Conservation (phyloP, 345 rosid genomes). For the Pelargonium nanum region DNA sequence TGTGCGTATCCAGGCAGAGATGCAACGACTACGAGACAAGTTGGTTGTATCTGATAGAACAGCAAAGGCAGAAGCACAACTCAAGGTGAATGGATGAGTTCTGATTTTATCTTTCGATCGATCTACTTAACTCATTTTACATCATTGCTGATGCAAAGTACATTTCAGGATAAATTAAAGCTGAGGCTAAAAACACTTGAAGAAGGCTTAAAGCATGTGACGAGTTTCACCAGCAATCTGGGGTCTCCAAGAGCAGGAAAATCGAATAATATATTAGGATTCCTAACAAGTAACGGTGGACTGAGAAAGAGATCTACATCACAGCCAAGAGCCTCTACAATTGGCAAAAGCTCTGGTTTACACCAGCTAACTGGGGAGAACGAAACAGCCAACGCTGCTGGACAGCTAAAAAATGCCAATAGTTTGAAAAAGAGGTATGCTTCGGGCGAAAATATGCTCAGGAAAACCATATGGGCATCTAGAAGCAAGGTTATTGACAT, state of each 20-base stretch:
- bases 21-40: slow-evolving; percentile 74
- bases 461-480: slow-evolving; percentile 44
- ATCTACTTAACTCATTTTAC: neutral
- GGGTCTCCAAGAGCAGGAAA: slow-evolving; percentile 43
- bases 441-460: slow-evolving; percentile 24
- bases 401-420: too few relatives aligned
- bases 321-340: slow-evolving; percentile 49
- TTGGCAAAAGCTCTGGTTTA: slow-evolving; percentile 28
- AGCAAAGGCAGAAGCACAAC: slow-evolving; percentile 80
- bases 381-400: slow-evolving; percentile 9
- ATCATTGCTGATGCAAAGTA: neutral
- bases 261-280: slow-evolving; percentile 54
- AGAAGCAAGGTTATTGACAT: slow-evolving; percentile 42
- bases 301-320: slow-evolving; percentile 58
- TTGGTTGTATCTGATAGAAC: slow-evolving; percentile 70
- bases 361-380: slow-evolving; percentile 30
- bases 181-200: slow-evolving; percentile 69
- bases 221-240: slow-evolving; percentile 21
- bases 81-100: slow-evolving; percentile 43
- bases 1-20: slow-evolving; percentile 52
- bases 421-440: slow-evolving; percentile 22
- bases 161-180: slow-evolving; percentile 65
- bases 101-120: neutral
- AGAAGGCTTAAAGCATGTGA: slow-evolving; percentile 42
- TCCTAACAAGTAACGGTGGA: slow-evolving; percentile 50